phyloP scores from a whole-genome alignment of 352 stramenopile genomes.

The Ophiocytium majus region DNA sequence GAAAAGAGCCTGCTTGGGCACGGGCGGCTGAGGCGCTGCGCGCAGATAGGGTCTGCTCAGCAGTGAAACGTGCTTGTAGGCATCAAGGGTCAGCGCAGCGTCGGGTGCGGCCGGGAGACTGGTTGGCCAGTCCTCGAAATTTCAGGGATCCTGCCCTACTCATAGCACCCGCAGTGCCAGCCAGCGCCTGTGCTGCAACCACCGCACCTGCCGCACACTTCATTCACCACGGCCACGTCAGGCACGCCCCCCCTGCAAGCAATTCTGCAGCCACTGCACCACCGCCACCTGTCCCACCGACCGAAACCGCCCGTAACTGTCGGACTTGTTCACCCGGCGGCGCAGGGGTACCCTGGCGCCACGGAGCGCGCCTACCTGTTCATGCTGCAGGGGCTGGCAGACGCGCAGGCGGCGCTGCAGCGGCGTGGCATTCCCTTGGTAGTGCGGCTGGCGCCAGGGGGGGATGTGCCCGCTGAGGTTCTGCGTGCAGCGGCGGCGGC shows the following conservation, averaged over 20 bases:
- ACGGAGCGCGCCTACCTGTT: slow-evolving; percentile 30
- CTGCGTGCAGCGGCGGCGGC: slow-evolving; percentile 5
- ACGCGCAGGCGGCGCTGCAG: slow-evolving; percentile 9
- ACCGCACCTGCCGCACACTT: neutral
- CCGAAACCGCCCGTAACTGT: neutral
- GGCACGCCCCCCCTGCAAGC: neutral
- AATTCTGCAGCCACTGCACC: neutral
- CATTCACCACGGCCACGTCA: neutral
- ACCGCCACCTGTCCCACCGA: neutral
- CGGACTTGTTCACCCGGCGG: too few relatives aligned
- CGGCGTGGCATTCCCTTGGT: slow-evolving; percentile 26
- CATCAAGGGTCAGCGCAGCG: too few relatives aligned
- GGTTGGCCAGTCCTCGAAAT: too few relatives aligned
- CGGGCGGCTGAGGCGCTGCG: too few relatives aligned
- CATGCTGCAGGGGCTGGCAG: slow-evolving; percentile 18
- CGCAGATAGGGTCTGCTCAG: too few relatives aligned
- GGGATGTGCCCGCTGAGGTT: neutral
- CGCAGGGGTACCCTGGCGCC: slow-evolving; percentile 16
- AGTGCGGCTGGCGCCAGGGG: neutral
- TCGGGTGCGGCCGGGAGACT: too few relatives aligned
- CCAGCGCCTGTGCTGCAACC: neutral
- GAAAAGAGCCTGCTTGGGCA: too few relatives aligned
- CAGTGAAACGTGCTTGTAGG: too few relatives aligned
- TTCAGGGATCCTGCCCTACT: neutral
- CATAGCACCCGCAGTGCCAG: neutral